phyloP scores from a whole-genome alignment of 148 eudicot species.

The Fallopia convolvulus region DNA sequence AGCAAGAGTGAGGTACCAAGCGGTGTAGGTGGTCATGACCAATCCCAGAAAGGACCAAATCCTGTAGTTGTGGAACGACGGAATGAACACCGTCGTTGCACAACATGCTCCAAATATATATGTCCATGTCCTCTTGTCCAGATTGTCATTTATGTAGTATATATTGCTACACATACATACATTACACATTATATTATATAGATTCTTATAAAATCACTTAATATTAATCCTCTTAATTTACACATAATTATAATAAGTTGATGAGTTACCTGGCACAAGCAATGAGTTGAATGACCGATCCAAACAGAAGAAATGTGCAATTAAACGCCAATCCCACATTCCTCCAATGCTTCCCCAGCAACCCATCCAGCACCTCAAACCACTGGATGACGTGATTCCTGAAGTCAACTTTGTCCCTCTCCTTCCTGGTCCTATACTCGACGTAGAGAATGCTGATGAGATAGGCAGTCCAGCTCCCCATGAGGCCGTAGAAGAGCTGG shows the following conservation, averaged over 20 bases:
- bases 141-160: constrained; percentile 15
- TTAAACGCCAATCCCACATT: constrained; percentile 16
- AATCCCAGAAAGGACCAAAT: constrained; percentile 15
- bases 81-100: constrained; percentile 15
- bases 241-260: too few species aligned
- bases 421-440: constrained; percentile 91
- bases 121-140: constrained; percentile 21
- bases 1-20: constrained; percentile 18
- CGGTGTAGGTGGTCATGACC: constrained; percentile 17
- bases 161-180: constrained; percentile 12
- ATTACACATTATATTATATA: too few species aligned
- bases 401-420: constrained; percentile 87
- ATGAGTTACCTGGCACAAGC: constrained; percentile 14
- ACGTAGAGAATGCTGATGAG: constrained; percentile 79
- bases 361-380: constrained; percentile 16
- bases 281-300: constrained; percentile 17
- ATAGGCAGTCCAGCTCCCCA: constrained; percentile 98
- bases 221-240: too few species aligned
- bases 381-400: constrained; percentile 86
- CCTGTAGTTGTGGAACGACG: constrained; percentile 16
- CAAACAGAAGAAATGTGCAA: constrained; percentile 17
- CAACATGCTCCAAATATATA: constrained; percentile 16
- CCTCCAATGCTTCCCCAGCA: constrained; percentile 18
- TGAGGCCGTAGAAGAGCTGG: constrained; percentile 73
- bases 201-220: too few species aligned